A percentile compares a stretch with the other conserved stretches of the same genome.
Conservation (phyloP, 2,329 filamentous ascomycete genomes). For the Nigrospora oryzae region DNA sequence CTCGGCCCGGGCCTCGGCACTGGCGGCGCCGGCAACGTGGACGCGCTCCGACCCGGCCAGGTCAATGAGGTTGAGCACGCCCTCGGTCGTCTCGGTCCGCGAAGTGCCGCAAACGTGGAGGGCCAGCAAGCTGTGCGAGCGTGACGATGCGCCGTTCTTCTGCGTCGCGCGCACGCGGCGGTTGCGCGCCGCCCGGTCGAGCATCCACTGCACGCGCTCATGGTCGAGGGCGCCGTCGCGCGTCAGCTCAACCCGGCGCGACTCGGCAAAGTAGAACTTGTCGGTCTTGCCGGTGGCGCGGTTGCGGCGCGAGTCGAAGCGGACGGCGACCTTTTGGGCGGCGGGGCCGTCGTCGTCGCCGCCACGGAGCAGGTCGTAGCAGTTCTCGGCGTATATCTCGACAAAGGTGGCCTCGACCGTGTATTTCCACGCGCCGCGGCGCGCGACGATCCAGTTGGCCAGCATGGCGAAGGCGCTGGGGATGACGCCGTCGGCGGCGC, state of each 20-base stretch:
- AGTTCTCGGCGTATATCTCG: conserved; percentile 4
- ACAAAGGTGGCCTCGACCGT: neutral
- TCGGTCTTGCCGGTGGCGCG: neutral
- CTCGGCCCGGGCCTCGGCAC: conserved; percentile 82
- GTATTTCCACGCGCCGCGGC: neutral
- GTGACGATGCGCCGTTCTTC: conserved; percentile 2
- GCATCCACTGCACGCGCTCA: neutral
- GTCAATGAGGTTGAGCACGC: conserved; percentile 3
- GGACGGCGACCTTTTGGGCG: conserved; percentile 62
- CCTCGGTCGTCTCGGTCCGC: neutral
- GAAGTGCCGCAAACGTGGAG: neutral
- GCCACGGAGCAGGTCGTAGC: conserved; percentile 1
- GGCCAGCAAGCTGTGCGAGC: conserved; percentile 2
- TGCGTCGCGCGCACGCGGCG: conserved; percentile 1
- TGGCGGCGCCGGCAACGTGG: conserved; percentile 48
- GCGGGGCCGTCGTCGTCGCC: conserved; percentile 57
- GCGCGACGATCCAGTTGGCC: neutral
- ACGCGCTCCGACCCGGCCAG: conserved; percentile 2
- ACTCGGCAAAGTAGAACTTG: neutral
- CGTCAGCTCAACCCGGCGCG: neutral
- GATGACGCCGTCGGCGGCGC: neutral
- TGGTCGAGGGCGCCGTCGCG: neutral
- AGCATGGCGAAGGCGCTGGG: neutral
- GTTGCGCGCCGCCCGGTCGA: neutral
- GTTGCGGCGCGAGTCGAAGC: neutral